These are phyloP conservation scores for Eucalyptus pauciflora DNA, from an alignment of 345 rosid species.

Conservation along the genomic window DNA sequence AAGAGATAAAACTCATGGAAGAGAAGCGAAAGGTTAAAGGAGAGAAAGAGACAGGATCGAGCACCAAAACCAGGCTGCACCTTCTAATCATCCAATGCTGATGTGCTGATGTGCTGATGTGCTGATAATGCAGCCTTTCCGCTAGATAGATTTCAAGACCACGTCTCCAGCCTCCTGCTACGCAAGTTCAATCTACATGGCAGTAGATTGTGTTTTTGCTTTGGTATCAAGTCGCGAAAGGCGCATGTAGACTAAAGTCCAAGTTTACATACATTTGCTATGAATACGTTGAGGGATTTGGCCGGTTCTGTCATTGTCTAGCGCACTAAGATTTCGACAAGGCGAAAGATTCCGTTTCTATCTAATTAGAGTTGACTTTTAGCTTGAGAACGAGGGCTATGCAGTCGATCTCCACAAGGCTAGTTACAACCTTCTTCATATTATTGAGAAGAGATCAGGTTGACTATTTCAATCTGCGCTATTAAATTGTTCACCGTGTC, in stretches of 20 bases:
- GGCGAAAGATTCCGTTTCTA: neutral
- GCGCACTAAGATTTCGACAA: neutral
- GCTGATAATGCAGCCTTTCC: too few relatives aligned
- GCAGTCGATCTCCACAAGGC: neutral
- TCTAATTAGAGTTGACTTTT: neutral
- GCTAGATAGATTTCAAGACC: too few relatives aligned
- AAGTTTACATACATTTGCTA: neutral
- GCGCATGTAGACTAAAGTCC: neutral
- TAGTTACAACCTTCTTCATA: neutral
- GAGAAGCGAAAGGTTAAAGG: neutral
- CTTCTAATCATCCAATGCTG: neutral
- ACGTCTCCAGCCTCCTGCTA: too few relatives aligned
- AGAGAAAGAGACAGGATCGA: neutral
- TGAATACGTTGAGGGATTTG: neutral
- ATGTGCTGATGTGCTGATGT: too few relatives aligned
- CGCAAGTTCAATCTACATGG: neutral
- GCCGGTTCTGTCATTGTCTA: neutral
- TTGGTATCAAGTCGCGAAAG: neutral
- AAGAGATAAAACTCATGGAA: neutral
- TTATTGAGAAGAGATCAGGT: neutral
- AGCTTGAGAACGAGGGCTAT: neutral
- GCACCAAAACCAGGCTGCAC: accelerated
- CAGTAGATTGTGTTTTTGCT: neutral
- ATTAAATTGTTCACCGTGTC: neutral
- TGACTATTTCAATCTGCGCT: neutral